Percentiles rank a stretch among this genome's conserved stretches.
Conservation (phyloP, 768 basidiomycete genomes). For the Psilocybe tampanensis region DNA sequence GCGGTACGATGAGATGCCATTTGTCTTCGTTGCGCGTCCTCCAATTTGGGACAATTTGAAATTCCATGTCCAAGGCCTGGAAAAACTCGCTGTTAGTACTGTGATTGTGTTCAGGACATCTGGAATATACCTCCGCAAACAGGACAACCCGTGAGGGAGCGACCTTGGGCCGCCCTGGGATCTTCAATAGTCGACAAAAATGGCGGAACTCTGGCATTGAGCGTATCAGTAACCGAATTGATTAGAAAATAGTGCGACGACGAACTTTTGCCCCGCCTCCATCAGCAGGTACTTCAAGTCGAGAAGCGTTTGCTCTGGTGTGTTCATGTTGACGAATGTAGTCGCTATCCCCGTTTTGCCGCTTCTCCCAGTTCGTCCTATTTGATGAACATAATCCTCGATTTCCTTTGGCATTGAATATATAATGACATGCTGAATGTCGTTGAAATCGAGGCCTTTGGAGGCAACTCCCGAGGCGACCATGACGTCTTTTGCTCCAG, state of each 20-base stretch:
- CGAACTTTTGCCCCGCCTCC: conserved; percentile 95
- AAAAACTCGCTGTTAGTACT: conserved; percentile 4
- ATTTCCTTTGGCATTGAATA: conserved; percentile 99
- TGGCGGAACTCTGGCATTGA: conserved; percentile 75
- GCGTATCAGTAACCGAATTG: not conserved
- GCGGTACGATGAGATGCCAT: conserved; percentile 83
- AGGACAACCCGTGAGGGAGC: conserved; percentile 83
- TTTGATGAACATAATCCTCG: conserved; percentile 99
- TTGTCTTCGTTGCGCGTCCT: conserved; percentile 88
- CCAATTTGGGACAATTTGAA: conserved; percentile 94
- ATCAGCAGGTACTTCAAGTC: conserved; percentile 96
- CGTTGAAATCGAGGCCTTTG: conserved; percentile 98
- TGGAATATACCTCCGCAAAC: conserved; percentile 84
- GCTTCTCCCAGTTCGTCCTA: conserved; percentile 95
- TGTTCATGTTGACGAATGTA: conserved; percentile 98
- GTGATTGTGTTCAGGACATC: not conserved
- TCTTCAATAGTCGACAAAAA: conserved; percentile 92
- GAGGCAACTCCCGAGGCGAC: conserved; percentile 98
- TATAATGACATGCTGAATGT: conserved; percentile 99
- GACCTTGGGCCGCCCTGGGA: conserved; percentile 79
- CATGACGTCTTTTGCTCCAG: conserved; percentile 98
- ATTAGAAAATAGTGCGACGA: conserved; percentile 21
- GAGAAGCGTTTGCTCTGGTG: conserved; percentile 91
- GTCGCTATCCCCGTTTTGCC: conserved; percentile 99
- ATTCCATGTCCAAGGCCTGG: conserved; percentile 91